Base-by-base conservation (phyloP, 2,329 filamentous ascomycete species). In the Coccinonectria pachysandricola region DNA sequence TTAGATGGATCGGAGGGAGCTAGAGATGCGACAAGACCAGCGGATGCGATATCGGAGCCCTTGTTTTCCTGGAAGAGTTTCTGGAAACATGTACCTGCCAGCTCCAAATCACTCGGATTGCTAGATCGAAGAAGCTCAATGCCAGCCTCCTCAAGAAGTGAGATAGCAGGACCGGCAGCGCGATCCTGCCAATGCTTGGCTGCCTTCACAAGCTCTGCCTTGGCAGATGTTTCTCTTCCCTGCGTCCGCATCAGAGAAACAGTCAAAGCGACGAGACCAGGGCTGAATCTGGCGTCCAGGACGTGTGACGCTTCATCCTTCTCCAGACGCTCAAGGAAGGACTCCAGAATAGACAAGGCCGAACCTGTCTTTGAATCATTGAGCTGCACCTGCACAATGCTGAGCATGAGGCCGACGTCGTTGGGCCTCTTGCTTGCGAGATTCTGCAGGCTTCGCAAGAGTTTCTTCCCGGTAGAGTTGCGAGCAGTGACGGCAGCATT, bases 11-110 rank as follows among this genome's bases (percentile, higher is more conserved):
- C 65, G 2, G 60, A 62, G 2, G 71, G 71, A 15, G 82, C 79
- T 42, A 82, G 74, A 7, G 86, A 79, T 3, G 91, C 91, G 6
- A 96, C 72, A n/a, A 91, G 73, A 2, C 91, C 91, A 7, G 86
- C 86, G 10, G 75, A 71, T 2, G 82, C 77, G 28, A 79, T 67
- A 16, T 67, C 68, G 42, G 93, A 83, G 19, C 61, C 62, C n/a
- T 68, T 61, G 21, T 85, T 68, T 32, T 75, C 65, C 3, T 70
- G 57, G 37, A 79, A 71, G 8, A 96, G 66, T 24, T 69, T 69
- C 26, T 72, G 67, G 54, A 96, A 96, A 6, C 91, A 78, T n/a
- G 80, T 70, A 3, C 75, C 75, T 0, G 91, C 87, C 1, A 74
- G 63, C 9, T 66, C 54, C 14, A 85, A 60, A 39, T 94, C 82